These are phyloP conservation scores for Mortierella sp. DNA, from an alignment of 371 early-diverging fungal species.

Conservation along the genomic window DNA sequence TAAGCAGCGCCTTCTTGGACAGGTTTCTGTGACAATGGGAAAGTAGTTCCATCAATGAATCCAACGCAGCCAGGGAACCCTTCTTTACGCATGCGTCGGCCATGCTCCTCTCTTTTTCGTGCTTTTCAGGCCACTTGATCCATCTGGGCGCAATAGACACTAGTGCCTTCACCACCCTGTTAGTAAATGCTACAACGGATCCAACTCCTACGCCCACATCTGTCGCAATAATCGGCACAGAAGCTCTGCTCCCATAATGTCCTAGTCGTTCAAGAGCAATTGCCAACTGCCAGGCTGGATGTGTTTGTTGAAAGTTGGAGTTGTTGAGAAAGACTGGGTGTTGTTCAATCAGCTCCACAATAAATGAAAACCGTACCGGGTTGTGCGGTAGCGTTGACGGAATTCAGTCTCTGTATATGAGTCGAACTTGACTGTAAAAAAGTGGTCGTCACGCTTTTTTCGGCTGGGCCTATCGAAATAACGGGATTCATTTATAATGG, in stretches of 20 bases:
- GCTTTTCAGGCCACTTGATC: conserved; percentile 6
- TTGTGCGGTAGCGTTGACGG: background rate
- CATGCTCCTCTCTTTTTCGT: conserved; percentile 10
- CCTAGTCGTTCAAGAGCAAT: conserved; percentile 9
- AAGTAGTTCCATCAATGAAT: conserved; percentile 21
- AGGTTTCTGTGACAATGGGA: conserved; percentile 9
- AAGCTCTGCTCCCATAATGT: conserved; percentile 1
- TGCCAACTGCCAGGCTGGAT: conserved; percentile 16
- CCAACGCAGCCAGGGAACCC: conserved; percentile 28
- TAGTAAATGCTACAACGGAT: background rate
- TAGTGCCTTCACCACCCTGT: conserved; percentile 9
- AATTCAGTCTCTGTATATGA: no score
- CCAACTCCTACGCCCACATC: conserved; percentile 1
- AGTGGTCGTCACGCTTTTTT: no score
- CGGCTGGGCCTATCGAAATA: no score
- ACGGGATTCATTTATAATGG: no score
- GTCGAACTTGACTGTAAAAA: no score
- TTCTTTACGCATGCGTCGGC: conserved; percentile 16
- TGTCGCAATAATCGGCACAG: background rate
- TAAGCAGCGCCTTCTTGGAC: conserved; percentile 1
- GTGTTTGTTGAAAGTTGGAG: background rate
- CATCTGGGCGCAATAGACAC: conserved; percentile 4
- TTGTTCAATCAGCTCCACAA: background rate
- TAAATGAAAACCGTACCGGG: background rate
- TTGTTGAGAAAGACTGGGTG: conserved; percentile 12